A percentile compares a stretch with the other conserved stretches of the same genome.
phyloP scores from a whole-genome alignment of 208 protist genomes.

The Porcisia hertigi region DNA sequence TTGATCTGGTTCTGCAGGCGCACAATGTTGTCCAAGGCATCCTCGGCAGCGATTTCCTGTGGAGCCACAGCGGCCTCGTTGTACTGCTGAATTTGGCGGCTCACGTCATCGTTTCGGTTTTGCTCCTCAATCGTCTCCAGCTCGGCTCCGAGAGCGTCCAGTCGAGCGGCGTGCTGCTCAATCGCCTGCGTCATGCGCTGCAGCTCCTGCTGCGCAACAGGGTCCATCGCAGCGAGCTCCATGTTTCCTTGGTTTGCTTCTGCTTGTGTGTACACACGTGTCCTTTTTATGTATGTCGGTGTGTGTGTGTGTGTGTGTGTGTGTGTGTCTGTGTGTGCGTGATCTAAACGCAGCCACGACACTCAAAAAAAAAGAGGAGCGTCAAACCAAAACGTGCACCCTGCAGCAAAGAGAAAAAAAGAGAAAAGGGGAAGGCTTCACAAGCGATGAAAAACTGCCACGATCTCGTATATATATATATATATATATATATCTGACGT shows the following conservation, averaged over 20 bases:
- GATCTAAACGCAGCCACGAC: too few relatives aligned
- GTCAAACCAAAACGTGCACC: too few relatives aligned
- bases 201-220: conserved; percentile 48
- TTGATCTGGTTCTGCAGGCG: conserved; percentile 88
- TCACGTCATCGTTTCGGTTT: conserved; percentile 73
- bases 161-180: conserved; percentile 48
- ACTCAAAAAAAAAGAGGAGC: too few relatives aligned
- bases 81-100: conserved; percentile 66
- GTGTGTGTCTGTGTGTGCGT: too few relatives aligned
- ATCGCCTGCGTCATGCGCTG: conserved; percentile 62
- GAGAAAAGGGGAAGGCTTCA: too few relatives aligned
- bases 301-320: too few relatives aligned
- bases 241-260: conserved; percentile 6
- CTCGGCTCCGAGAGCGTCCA: conserved; percentile 52
- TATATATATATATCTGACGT: too few relatives aligned
- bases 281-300: too few relatives aligned
- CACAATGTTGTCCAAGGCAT: conserved; percentile 82
- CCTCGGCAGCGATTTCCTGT: conserved; percentile 74
- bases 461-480: too few relatives aligned
- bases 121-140: conserved; percentile 61
- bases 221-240: conserved; percentile 28
- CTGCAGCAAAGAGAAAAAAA: too few relatives aligned
- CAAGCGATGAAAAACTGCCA: too few relatives aligned
- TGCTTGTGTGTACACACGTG: not conserved
- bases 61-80: conserved; percentile 39